These are phyloP conservation scores for Curvularia eragrostidis DNA, from an alignment of 2,329 filamentous ascomycete genomes.

Conservation along the genomic window DNA sequence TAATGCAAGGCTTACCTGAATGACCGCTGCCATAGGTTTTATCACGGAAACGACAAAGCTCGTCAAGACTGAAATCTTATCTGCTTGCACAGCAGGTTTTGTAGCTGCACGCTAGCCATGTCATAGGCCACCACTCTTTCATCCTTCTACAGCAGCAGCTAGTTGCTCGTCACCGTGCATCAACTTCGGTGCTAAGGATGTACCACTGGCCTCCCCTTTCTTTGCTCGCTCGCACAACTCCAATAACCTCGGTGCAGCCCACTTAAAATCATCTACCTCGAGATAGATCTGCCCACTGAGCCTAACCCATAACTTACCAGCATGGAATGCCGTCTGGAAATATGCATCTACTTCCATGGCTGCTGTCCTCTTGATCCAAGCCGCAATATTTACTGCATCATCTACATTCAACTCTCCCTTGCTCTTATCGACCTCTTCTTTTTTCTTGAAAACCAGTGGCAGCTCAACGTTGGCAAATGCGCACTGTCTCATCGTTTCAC, in stretches of 20 bases:
- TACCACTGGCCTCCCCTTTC: neutral
- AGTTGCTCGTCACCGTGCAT: neutral
- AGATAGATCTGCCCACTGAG: neutral
- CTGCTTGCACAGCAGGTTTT: too few relatives aligned
- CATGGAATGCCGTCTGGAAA: neutral
- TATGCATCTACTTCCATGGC: neutral
- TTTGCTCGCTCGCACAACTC: constrained; percentile 1
- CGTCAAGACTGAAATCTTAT: too few relatives aligned
- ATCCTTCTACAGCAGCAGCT: neutral
- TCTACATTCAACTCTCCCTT: neutral
- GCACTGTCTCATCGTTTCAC: neutral
- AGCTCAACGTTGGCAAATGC: constrained; percentile 1
- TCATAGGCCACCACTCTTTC: too few relatives aligned
- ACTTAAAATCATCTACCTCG: neutral
- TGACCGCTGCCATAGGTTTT: too few relatives aligned
- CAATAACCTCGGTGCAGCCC: neutral
- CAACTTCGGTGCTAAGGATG: neutral
- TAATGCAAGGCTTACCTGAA: too few relatives aligned
- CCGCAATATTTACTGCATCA: neutral
- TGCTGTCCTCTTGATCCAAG: neutral
- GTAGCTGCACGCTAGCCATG: too few relatives aligned
- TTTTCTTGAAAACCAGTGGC: neutral
- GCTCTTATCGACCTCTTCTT: neutral
- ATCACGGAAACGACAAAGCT: too few relatives aligned
- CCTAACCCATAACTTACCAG: neutral